Evolutionary conservation across 352 stramenopile species (phyloP), one percentile per base, ranked within the genome.

Genomic region (Phytopythium sindhum): DNA sequence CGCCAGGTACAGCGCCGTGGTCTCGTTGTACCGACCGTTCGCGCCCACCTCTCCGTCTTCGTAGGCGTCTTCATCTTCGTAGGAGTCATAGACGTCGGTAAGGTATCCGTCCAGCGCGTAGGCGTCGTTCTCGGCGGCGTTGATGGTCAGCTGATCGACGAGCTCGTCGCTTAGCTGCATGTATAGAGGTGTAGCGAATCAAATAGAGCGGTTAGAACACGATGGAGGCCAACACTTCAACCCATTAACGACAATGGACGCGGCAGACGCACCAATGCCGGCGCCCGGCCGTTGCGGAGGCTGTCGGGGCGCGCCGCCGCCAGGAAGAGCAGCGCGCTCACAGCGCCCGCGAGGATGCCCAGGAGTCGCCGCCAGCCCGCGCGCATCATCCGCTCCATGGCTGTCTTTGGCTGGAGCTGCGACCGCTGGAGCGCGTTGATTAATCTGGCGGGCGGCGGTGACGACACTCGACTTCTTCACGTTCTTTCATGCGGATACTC

Each of bases 1-100:
- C 8, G 84, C 86, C 19, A 95, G 60, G 63, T 93, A 92, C 58
- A 90, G 47, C 12, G 84, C 82, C 21, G 76, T 86, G 41, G 70
- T 72, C 47, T 89, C 83, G 39, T 89, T 89, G 75, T 95, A 95
- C 2, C 26, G 61, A 29, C 60, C 65, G 56, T 45, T 57, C 21
- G 37, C 39, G 10, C 26, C n/a, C 37, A 51, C 53, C 3, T 17
- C 33, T 14, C 2, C 28, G 28, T 57, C 0, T 1, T 55, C 42
- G 21, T 26, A 23, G 42, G 19, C 21, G 42, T 48, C 19, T 11
- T n/a, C 41, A 47, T 47, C 2, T 11, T 24, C 14, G 41, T 47
- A 23, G 7, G 24, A 23, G 19, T 48, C 42, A 21, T 48, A 48
- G 19, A 26, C 21, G 42, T 48, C 19, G 19, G 3, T 11, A 6